phyloP scores from a whole-genome alignment of 2,329 filamentous ascomycete genomes.

The Coniochaeta sp. region DNA sequence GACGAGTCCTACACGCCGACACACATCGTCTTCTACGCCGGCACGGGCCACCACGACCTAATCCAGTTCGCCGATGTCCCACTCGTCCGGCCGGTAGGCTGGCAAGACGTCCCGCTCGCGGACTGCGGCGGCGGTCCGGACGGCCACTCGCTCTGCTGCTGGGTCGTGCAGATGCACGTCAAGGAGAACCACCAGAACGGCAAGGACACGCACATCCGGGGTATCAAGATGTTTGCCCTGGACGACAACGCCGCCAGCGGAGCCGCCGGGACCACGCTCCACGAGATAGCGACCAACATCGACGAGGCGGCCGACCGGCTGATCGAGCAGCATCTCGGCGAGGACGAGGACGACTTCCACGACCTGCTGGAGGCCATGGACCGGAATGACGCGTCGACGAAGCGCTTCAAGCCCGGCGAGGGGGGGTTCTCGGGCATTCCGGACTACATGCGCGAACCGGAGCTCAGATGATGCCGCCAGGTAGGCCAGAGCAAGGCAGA shows the following conservation, averaged over 20 bases:
- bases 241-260: constrained; percentile 39
- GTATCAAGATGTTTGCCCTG: constrained; percentile 74
- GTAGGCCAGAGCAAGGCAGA: neutral
- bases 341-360: constrained; percentile 24
- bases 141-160: constrained; percentile 73
- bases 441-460: constrained; percentile 32
- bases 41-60: constrained; percentile 85
- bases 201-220: constrained; percentile 95
- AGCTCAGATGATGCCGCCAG: too few species aligned
- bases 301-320: constrained; percentile 20
- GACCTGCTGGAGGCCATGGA: constrained; percentile 22
- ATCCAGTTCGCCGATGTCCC: constrained; percentile 79
- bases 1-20: constrained; percentile 98
- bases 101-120: constrained; percentile 72
- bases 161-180: constrained; percentile 83
- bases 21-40: constrained; percentile 80
- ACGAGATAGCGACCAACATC: constrained; percentile 23
- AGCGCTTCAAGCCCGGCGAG: constrained; percentile 21
- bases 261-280: constrained; percentile 24
- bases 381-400: constrained; percentile 17
- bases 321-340: constrained; percentile 18
- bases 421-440: constrained; percentile 21
- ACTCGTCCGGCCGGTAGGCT: constrained; percentile 74
- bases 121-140: constrained; percentile 51
- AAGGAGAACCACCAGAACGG: constrained; percentile 98